Base-by-base conservation (phyloP, 2,329 filamentous ascomycete genomes). In the Microdochium paspali region DNA sequence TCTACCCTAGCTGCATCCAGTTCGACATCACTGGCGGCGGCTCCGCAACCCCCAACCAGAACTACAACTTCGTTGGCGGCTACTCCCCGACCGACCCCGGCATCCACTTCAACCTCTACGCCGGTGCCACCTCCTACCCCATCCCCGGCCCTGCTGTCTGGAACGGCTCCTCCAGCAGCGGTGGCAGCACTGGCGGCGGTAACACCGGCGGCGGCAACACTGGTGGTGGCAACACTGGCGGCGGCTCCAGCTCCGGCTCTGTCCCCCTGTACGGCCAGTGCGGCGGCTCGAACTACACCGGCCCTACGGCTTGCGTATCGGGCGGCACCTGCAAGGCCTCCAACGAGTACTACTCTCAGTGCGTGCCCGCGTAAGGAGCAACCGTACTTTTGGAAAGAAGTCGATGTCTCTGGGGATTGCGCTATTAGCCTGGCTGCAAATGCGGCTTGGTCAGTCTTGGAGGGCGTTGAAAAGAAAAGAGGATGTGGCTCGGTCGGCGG, bases 51-150 rank as follows among this genome's bases (percentile, higher is more conserved):
- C 71, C 73, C 21, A 55, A 61, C 50, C 51, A 66, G 57, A 54
- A 52, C 56, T 74, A 74, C 47, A 64, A 70, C 58, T 69, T 76
- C 58, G 66, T 71, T 25, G 58, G 63, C 25, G 79, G 78, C 49
- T 84, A 84, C 71, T 79, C 66, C 46, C 65, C 69, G 55, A 63
- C 66, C 47, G 79, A 83, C 59, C 61, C 74, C 12, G 80, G 80
- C 50, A 78, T 84, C 57, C 54, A 69, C 51, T 65, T 81, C 70
- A 77, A 76, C 70, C 72, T 84, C 63, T 83, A 82, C 71, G 50
- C 45, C 45, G 46, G 46, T 32, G 47, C 48, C 53, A 51, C 53
- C 40, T 56, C 44, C 54, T 66, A 68, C 58, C 15, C 50, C 23
- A 65, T 66, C 46, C 63, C 65, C 49, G 65, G 65, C 44, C 64